phyloP scores from a whole-genome alignment of 2,329 filamentous ascomycete genomes.

The Fusarium pseudonygamai region DNA sequence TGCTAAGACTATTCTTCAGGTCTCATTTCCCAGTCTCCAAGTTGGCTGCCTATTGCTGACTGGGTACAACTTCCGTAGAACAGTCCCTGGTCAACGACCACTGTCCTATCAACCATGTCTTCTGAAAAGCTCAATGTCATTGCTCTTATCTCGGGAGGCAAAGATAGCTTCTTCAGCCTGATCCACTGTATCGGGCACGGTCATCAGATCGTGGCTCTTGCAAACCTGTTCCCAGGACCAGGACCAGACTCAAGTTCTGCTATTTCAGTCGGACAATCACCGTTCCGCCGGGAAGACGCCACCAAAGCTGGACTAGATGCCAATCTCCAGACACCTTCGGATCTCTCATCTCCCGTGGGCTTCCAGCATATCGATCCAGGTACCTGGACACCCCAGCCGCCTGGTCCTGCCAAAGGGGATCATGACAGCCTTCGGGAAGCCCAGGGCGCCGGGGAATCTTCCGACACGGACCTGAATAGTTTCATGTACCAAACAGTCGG shows the following conservation, averaged over 20 bases:
- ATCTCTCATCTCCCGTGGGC: conserved; percentile 27
- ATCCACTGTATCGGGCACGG: conserved; percentile 89
- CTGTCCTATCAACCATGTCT: conserved; percentile 48
- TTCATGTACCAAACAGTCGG: conserved; percentile 99
- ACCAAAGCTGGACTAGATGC: conserved; percentile 10
- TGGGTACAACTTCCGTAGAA: background rate
- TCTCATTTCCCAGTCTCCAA: conserved; percentile 12
- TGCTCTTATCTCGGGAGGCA: conserved; percentile 92
- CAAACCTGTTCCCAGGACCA: conserved; percentile 76
- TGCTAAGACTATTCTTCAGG: background rate
- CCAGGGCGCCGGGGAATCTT: conserved; percentile 21
- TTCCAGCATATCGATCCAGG: conserved; percentile 38
- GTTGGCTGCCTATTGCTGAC: conserved; percentile 3
- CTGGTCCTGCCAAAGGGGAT: background rate
- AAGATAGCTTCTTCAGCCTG: conserved; percentile 94
- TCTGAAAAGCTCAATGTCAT: conserved; percentile 76
- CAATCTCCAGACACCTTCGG: background rate
- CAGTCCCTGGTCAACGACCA: background rate
- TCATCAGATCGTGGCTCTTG: conserved; percentile 85
- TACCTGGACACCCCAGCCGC: conserved; percentile 27
- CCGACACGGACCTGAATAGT: conserved; percentile 77
- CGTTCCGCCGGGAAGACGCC: conserved; percentile 24
- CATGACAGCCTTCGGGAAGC: conserved; percentile 9
- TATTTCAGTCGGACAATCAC: conserved; percentile 12
- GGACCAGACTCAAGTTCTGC: conserved; percentile 5